Percentiles rank a stretch among this genome's conserved stretches.
Evolutionary conservation across 306 rosid genomes (phyloP).

Genomic region (Vigna angularis): DNA sequence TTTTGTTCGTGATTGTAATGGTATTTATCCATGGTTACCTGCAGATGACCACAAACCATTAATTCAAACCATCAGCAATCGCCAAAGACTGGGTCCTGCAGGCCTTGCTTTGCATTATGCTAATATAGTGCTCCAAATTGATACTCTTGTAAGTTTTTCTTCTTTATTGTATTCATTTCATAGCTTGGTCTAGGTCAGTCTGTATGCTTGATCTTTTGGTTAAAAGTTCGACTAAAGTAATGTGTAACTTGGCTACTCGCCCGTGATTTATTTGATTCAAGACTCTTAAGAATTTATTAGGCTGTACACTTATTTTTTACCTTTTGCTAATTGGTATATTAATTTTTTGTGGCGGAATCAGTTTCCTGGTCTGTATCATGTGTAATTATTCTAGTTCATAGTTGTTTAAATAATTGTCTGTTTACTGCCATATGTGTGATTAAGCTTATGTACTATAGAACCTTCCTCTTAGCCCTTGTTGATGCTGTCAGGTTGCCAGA

Average conservation of each 20-base stretch:
- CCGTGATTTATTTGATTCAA: slow-evolving; percentile 23
- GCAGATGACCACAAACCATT: slow-evolving; percentile 61
- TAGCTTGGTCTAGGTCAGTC: slow-evolving; percentile 14
- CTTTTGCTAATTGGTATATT: slow-evolving; percentile 8
- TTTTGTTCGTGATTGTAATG: slow-evolving; percentile 35
- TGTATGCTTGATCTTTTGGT: slow-evolving; percentile 2
- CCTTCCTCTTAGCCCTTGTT: slow-evolving; percentile 36
- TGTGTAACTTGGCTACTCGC: slow-evolving; percentile 6
- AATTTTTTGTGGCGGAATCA: slow-evolving; percentile 25
- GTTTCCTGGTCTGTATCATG: slow-evolving; percentile 16
- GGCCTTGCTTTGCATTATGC: slow-evolving; percentile 93
- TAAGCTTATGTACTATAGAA: slow-evolving; percentile 26
- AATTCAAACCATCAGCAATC: slow-evolving; percentile 50
- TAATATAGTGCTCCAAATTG: slow-evolving; percentile 84
- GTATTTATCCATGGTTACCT: slow-evolving; percentile 34
- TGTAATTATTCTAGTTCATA: slow-evolving; percentile 5
- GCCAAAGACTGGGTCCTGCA: slow-evolving; percentile 78
- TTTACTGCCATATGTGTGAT: slow-evolving; percentile 9
- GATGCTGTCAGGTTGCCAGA: slow-evolving; percentile 70
- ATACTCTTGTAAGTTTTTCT: slow-evolving; percentile 74
- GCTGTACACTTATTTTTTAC: slow-evolving; percentile 12
- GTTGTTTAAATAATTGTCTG: slow-evolving; percentile 13
- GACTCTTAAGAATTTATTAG: neutral
- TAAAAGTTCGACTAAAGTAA: slow-evolving; percentile 27
- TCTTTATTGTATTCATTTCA: slow-evolving; percentile 37